Evolutionary conservation across 169 alveolate genomes (phyloP).

Genomic region (Babesia sp.): DNA sequence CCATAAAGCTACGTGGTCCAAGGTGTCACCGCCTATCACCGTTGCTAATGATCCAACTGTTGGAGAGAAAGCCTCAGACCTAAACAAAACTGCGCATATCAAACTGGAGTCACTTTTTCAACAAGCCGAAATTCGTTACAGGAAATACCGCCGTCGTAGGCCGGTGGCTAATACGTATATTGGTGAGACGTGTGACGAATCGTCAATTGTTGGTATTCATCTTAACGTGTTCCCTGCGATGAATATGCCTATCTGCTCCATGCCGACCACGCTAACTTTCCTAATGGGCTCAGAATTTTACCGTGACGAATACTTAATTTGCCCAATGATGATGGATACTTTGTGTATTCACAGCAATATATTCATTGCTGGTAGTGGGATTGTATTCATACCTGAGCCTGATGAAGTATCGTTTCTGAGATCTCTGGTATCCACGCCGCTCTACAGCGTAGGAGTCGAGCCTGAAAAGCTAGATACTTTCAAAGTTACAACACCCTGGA

Average conservation of each 20-base stretch:
- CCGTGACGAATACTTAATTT: conserved; percentile 1
- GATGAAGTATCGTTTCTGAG: conserved; percentile 33
- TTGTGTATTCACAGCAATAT: conserved; percentile 24
- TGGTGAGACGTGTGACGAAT: neutral
- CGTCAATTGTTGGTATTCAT: too few species aligned
- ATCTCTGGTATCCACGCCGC: conserved; percentile 31
- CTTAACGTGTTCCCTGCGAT: neutral
- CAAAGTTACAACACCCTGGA: conserved; percentile 9
- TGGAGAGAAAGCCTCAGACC: neutral
- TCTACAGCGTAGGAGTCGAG: conserved; percentile 21
- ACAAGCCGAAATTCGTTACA: conserved; percentile 1
- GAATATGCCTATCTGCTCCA: neutral
- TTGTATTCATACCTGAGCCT: conserved; percentile 34
- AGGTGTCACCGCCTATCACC: neutral
- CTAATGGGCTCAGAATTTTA: neutral
- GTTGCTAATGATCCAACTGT: neutral
- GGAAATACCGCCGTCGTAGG: neutral
- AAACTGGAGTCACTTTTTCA: neutral
- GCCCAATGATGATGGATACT: conserved; percentile 17
- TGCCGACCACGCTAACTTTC: neutral
- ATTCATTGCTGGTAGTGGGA: conserved; percentile 7
- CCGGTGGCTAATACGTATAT: neutral
- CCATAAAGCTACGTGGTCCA: neutral
- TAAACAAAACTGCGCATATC: neutral
- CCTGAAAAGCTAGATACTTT: conserved; percentile 5